A percentile compares a stretch with the other conserved stretches of the same genome.
Evolutionary conservation across 345 rosid genomes (phyloP).

Genomic region (Nasturtium officinale): DNA sequence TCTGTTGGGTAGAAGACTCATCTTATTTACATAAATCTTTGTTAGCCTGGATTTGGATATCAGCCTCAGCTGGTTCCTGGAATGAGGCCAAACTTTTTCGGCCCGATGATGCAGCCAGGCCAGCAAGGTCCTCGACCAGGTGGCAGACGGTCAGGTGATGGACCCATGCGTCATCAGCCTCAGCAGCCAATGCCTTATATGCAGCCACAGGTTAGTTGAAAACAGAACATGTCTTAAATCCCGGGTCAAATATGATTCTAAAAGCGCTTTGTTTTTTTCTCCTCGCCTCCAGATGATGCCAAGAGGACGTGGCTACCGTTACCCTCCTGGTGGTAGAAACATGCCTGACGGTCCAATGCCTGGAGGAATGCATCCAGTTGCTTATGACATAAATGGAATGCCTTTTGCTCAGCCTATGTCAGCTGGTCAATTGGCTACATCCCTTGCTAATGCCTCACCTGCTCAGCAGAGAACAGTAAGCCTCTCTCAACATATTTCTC

Average conservation of each 20-base stretch:
- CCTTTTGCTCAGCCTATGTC: constrained; percentile 61
- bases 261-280: background rate
- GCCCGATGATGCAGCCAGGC: constrained; percentile 91
- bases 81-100: constrained; percentile 58
- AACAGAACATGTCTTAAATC: background rate
- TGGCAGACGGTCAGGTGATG: constrained; percentile 72
- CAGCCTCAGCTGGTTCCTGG: constrained; percentile 96
- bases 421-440: constrained; percentile 63
- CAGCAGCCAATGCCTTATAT: constrained; percentile 80
- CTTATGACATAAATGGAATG: constrained; percentile 71
- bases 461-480: constrained; percentile 80
- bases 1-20: background rate
- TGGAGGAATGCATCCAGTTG: constrained; percentile 78
- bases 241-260: background rate
- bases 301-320: constrained; percentile 76
- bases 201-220: constrained; percentile 76
- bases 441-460: constrained; percentile 68
- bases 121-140: constrained; percentile 91
- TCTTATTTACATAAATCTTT: background rate
- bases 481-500: background rate
- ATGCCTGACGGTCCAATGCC: constrained; percentile 71
- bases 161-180: constrained; percentile 66
- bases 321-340: constrained; percentile 84
- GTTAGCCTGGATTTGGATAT: constrained; percentile 95
- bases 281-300: constrained; percentile 69